phyloP scores from a whole-genome alignment of 2,329 filamentous ascomycete genomes.

The Trichoderma asperellum region DNA sequence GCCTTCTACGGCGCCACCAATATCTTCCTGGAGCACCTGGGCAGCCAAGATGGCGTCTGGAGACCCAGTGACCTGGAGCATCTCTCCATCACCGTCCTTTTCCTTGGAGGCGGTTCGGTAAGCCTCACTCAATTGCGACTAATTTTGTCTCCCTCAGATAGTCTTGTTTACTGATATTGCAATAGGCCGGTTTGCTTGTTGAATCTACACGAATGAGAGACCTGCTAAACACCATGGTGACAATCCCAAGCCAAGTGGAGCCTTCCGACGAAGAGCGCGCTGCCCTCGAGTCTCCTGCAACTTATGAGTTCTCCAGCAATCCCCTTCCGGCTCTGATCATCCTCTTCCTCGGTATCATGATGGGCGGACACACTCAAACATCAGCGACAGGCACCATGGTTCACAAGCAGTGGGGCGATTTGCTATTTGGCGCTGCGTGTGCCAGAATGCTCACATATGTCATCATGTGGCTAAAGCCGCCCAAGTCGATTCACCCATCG shows the following conservation, averaged over 20 bases:
- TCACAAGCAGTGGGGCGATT: conserved; percentile 89
- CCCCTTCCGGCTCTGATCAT: conserved; percentile 87
- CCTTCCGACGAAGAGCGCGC: conserved; percentile 52
- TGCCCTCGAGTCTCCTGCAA: conserved; percentile 60
- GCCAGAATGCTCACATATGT: conserved; percentile 80
- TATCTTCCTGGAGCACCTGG: conserved; percentile 89
- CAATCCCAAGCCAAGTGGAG: conserved; percentile 40
- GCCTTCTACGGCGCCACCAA: conserved; percentile 89
- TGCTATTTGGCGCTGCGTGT: conserved; percentile 80
- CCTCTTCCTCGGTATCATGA: conserved; percentile 87
- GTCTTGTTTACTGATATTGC: not conserved
- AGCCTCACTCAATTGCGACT: conserved; percentile 40
- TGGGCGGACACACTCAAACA: conserved; percentile 86
- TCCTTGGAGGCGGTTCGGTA: conserved; percentile 88
- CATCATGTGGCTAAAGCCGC: conserved; percentile 77
- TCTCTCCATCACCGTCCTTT: conserved; percentile 88
- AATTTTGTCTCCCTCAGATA: too few species aligned
- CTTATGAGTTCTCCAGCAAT: conserved; percentile 79
- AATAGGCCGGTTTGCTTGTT: conserved; percentile 77
- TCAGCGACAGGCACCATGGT: conserved; percentile 89
- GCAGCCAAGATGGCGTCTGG: conserved; percentile 72
- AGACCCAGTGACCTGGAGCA: conserved; percentile 84
- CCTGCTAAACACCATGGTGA: conserved; percentile 62
- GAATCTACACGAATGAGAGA: conserved; percentile 73
- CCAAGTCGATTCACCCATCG: conserved; percentile 77